Conservation (phyloP, 139 green algal genomes). For the Coelastrella sp. region DNA sequence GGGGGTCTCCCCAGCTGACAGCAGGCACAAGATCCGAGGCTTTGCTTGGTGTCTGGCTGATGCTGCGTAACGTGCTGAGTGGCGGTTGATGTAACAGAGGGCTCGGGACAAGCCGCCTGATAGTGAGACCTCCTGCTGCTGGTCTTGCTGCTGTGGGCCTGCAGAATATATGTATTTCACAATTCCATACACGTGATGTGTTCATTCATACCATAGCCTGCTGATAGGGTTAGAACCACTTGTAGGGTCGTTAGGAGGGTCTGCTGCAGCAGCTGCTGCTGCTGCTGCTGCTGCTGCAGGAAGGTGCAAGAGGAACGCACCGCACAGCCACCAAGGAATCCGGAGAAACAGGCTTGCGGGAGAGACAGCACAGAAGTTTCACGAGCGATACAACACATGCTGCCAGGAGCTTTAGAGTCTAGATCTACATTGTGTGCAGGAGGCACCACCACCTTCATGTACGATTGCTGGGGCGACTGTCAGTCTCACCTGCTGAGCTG, state of each 20-base stretch:
- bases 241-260: too few species aligned
- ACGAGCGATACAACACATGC: too few species aligned
- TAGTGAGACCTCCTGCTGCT: constrained; percentile 50
- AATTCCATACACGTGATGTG: neutral
- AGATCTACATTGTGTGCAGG: neutral
- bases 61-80: constrained; percentile 22
- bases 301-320: too few species aligned
- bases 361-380: too few species aligned
- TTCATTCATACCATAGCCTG: neutral
- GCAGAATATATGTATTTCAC: neutral
- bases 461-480: neutral
- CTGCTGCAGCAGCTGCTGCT: too few species aligned
- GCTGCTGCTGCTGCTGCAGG: too few species aligned
- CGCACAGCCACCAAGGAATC: too few species aligned
- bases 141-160: neutral
- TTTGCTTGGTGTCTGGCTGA: constrained; percentile 4
- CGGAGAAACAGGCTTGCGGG: neutral
- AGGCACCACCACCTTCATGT: neutral
- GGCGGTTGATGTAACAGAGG: constrained; percentile 67
- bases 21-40: constrained; percentile 68
- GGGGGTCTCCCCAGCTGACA: constrained; percentile 62
- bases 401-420: too few species aligned
- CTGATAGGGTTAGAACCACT: too few species aligned
- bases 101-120: constrained; percentile 69
- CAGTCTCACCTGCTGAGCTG: neutral